phyloP scores from a whole-genome alignment of 345 rosid genomes.

The Eucalyptus microcorys region DNA sequence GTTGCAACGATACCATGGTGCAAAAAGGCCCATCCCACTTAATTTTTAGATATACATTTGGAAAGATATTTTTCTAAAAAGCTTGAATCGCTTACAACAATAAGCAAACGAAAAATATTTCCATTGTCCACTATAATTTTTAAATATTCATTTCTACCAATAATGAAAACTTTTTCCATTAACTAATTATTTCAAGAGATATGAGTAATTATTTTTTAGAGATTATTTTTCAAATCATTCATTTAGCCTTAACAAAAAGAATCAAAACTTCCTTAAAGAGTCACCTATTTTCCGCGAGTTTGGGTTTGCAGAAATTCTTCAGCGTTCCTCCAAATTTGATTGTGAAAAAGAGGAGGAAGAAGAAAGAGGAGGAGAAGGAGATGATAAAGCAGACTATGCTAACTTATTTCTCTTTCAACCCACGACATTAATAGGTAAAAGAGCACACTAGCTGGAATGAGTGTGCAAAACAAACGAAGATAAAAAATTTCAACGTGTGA shows the following conservation, averaged over 20 bases:
- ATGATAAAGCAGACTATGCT: background rate
- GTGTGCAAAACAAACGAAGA: background rate
- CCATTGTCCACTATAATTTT: background rate
- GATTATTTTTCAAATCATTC: too few species aligned
- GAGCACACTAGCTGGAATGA: background rate
- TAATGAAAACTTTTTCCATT: background rate
- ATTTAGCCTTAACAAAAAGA: background rate
- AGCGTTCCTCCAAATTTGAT: background rate
- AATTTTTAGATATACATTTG: too few species aligned
- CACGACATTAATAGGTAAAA: background rate
- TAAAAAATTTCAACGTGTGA: background rate
- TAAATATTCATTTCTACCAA: background rate
- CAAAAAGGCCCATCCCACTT: too few species aligned
- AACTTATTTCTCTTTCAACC: background rate
- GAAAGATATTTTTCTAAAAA: too few species aligned
- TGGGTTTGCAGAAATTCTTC: background rate
- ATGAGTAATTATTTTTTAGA: too few species aligned
- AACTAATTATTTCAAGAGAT: background rate
- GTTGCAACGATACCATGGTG: too few species aligned
- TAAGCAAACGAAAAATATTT: background rate
- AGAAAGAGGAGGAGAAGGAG: background rate
- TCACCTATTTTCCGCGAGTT: background rate
- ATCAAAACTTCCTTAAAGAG: background rate
- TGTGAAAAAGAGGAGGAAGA: background rate
- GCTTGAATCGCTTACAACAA: background rate